These are phyloP conservation scores for Phlyctochytrium arcticum DNA, from an alignment of 192 early-diverging fungal species.

Conservation along the genomic window DNA sequence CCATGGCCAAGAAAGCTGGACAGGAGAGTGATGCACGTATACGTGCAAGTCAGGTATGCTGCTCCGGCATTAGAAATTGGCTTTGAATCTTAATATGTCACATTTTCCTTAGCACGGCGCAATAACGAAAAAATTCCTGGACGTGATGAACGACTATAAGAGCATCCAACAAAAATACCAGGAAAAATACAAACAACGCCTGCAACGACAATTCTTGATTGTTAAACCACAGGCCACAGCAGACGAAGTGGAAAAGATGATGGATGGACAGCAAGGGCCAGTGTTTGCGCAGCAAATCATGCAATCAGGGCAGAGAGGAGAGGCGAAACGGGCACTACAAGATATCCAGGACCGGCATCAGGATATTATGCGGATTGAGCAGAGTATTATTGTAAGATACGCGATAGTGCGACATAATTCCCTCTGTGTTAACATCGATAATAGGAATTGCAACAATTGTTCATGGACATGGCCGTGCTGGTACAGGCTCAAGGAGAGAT, in stretches of 20 bases:
- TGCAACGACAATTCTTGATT: conserved; percentile 82
- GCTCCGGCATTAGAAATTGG: background rate
- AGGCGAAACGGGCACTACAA: conserved; percentile 67
- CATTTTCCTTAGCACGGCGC: background rate
- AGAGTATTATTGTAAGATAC: conserved; percentile 68
- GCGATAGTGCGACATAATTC: background rate
- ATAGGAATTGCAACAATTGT: conserved; percentile 82
- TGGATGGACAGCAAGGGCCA: conserved; percentile 67
- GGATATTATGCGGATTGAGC: conserved; percentile 86
- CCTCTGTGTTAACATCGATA: background rate
- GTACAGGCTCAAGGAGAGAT: conserved; percentile 71
- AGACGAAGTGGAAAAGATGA: conserved; percentile 69
- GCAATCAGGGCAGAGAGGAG: conserved; percentile 62
- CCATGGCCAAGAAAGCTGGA: conserved; percentile 31
- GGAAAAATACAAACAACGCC: conserved; percentile 74
- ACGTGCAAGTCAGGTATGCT: conserved; percentile 36
- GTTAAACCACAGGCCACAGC: conserved; percentile 77
- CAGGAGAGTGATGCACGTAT: conserved; percentile 38
- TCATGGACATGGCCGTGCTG: conserved; percentile 83
- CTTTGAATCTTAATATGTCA: background rate
- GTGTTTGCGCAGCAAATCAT: conserved; percentile 85
- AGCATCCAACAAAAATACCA: conserved; percentile 74
- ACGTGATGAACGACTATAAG: conserved; percentile 71
- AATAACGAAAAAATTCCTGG: conserved; percentile 46
- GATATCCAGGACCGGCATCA: conserved; percentile 83